Base-by-base conservation (phyloP, 1,284 basidiomycete genomes). In the Pseudozyma pruni region DNA sequence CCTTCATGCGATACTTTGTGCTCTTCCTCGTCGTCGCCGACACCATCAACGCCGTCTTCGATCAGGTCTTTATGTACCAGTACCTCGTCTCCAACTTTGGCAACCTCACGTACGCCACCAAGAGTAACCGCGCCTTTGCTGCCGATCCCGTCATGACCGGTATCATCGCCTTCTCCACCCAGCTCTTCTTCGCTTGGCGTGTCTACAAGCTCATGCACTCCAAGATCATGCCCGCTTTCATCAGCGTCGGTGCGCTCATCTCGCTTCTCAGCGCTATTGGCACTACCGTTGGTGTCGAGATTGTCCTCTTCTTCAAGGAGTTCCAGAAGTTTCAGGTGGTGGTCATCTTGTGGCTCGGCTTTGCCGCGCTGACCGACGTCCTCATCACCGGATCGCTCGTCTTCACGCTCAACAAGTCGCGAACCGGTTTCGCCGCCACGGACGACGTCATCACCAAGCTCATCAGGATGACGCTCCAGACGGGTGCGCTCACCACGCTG, bases 151-250 rank as follows among this genome's bases (percentile, higher is more conserved):
- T 78, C 43, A 48, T 74, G 57, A 77, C 74, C 16, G 72, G 70
- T 38, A 60, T 72, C 63, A 76, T 79, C 45, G 75, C 75, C 41
- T 71, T 74, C 41, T 53, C 67, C 38, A 69, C 68, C 27, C 77
- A 79, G 59, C 34, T 68, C 46, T 79, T 79, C 77, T 79, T 79
- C 64, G 77, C 75, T 13, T 79, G 77, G 77, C 61, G 77, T 34
- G 73, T 78, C 11, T 73, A 66, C 64, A 67, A 69, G 53, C 64
- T 79, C 14, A 76, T 69, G 60, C 74, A 75, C 56, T 51, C 54
- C 47, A 61, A 62, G 53, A 47, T 67, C 59, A 59, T 74, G 51
- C 74, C 75, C 17, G 43, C 64, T 23, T 37, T 75, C 32, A 75
- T 79, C 57, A 39, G 33, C 22, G 9, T 53, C 27, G 54, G 69